Conservation (phyloP, 2,329 filamentous ascomycete species). For the Clonostachys sp. region DNA sequence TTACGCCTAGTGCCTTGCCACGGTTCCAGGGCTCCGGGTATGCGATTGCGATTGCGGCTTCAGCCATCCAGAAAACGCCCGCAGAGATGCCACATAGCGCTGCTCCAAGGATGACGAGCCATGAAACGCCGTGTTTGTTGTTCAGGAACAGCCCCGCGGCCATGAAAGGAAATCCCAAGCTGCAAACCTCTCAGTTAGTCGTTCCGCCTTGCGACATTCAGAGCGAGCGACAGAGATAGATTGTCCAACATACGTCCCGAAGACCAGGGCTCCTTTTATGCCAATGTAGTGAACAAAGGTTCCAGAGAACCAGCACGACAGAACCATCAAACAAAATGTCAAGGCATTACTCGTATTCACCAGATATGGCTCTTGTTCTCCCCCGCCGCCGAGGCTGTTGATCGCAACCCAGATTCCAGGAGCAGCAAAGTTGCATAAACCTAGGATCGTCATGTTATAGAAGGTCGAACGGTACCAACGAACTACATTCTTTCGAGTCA, state of each 20-base stretch:
- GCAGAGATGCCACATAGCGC: slow-evolving; percentile 41
- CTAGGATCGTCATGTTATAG: slow-evolving; percentile 31
- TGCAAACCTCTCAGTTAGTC: too few relatives aligned
- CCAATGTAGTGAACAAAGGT: slow-evolving; percentile 12
- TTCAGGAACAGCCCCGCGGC: slow-evolving; percentile 41
- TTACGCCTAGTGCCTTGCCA: too few relatives aligned
- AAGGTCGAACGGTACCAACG: slow-evolving; percentile 15
- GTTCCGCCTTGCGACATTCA: too few relatives aligned
- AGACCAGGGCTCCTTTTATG: slow-evolving; percentile 31
- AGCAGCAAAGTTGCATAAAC: slow-evolving; percentile 40
- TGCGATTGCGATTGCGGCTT: slow-evolving; percentile 5
- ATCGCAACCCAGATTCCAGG: slow-evolving; percentile 41
- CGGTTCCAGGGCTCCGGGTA: slow-evolving; percentile 14
- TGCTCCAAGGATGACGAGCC: slow-evolving; percentile 44
- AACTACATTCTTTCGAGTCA: too few relatives aligned
- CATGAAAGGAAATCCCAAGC: slow-evolving; percentile 41
- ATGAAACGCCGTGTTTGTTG: slow-evolving; percentile 43
- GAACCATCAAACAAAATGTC: slow-evolving; percentile 38
- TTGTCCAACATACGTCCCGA: slow-evolving; percentile 21
- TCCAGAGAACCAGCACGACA: slow-evolving; percentile 48
- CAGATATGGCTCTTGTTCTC: slow-evolving; percentile 56
- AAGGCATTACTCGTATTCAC: slow-evolving; percentile 55
- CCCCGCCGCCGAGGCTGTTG: slow-evolving; percentile 24
- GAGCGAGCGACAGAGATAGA: too few relatives aligned
- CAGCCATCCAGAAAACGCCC: slow-evolving; percentile 34